These are phyloP conservation scores for Fusarium nurragi DNA, from an alignment of 2,329 filamentous ascomycete genomes.

Conservation along the genomic window DNA sequence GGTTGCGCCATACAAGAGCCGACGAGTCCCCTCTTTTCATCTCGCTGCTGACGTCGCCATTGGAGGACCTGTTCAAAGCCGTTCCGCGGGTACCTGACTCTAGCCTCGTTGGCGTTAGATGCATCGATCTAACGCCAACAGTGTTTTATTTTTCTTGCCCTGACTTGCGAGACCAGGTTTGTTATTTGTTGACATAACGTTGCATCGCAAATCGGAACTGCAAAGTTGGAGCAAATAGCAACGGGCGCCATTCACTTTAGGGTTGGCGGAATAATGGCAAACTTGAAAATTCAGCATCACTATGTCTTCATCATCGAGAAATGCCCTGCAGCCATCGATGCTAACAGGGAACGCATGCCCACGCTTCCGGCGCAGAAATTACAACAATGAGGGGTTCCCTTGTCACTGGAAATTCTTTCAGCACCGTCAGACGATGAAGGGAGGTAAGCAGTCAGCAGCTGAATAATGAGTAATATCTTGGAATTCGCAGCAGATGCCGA, in stretches of 20 bases:
- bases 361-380: slow-evolving; percentile 5
- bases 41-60: slow-evolving; percentile 10
- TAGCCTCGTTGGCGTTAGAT: slow-evolving; percentile 30
- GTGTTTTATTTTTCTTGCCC: not conserved
- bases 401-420: not conserved
- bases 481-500: slow-evolving; percentile 13
- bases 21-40: slow-evolving; percentile 30
- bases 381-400: slow-evolving; percentile 4
- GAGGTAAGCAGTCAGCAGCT: slow-evolving; percentile 21
- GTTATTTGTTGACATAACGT: slow-evolving; percentile 34
- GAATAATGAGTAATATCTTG: slow-evolving; percentile 14
- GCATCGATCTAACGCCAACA: slow-evolving; percentile 27
- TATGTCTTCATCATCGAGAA: slow-evolving; percentile 12
- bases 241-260: slow-evolving; percentile 6
- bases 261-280: not conserved
- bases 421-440: slow-evolving; percentile 16
- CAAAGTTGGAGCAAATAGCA: slow-evolving; percentile 23
- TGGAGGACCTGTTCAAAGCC: not conserved
- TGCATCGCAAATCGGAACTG: slow-evolving; percentile 21
- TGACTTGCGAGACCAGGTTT: slow-evolving; percentile 20
- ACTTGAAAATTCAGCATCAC: not conserved
- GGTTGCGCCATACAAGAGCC: slow-evolving; percentile 6
- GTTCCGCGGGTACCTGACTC: slow-evolving; percentile 37
- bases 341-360: not conserved
- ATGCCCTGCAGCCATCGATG: slow-evolving; percentile 9